Evolutionary conservation across 345 rosid genomes (phyloP), one percentile per base, ranked within the genome.

Genomic region (Ricinus communis): DNA sequence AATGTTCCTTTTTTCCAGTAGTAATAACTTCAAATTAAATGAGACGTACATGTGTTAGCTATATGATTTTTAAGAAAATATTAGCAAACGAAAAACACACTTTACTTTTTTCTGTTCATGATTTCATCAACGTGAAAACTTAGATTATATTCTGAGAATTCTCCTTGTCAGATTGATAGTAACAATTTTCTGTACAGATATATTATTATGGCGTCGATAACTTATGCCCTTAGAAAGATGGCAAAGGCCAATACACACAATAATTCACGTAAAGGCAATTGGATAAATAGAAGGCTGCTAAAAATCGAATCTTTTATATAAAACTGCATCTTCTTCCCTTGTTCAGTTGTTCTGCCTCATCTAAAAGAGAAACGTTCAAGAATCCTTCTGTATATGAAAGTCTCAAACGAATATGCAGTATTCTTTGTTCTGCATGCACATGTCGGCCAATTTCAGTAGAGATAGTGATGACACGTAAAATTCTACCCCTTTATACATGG

Each of bases 361-460:
- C 57, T 33, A 16, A 12, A 22, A 31, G 15, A 25, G 25, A 0
- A 6, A 56, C 5, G 22, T 16, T 46, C 45, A n/a, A 38, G 73
- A 69, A 69, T 69, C 57, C 30, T n/a, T 46, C 64, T 30, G 1
- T 5, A 10, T 66, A 31, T 51, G 22, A 8, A 46, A n/a, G 46
- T 69, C 46, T 15, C 1, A 30, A 22, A 43, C 4, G 43, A 38
- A 38, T n/a, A n/a, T n/a, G n/a, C n/a, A n/a, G n/a, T n/a, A n/a
- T n/a, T n/a, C n/a, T 66, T 71, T 59, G 49, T 66, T 51, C 72
- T 66, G 60, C 71, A 50, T 50, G 65, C 55, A 58, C 24, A 67
- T 74, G 77, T 66, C 77, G 77, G 68, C 72, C 77, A 74, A 59
- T 27, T 47, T 66, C 22, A 15, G n/a, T 21, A 16, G 71, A 25